phyloP scores from a whole-genome alignment of 352 stramenopile species.

The Phytophthora vignae region DNA sequence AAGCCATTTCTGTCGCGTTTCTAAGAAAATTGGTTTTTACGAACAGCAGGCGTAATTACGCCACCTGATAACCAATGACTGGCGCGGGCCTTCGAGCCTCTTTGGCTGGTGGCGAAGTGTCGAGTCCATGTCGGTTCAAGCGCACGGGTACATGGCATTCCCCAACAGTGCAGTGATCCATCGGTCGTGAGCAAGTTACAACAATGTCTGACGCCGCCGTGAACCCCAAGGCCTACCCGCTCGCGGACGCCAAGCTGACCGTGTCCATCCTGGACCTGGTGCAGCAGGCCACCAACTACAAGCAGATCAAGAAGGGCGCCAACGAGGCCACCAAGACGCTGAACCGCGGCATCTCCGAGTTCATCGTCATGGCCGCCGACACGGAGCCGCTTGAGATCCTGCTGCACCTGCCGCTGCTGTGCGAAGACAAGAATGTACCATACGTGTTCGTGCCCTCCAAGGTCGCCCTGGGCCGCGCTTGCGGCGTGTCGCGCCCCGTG shows the following conservation, averaged over 20 bases:
- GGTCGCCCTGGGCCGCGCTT: slow-evolving; percentile 98
- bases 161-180: slow-evolving; percentile 87
- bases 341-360: slow-evolving; percentile 99
- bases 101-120: slow-evolving; percentile 2
- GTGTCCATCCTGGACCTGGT: slow-evolving; percentile 99
- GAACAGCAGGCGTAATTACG: slow-evolving; percentile 12
- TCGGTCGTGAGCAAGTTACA: slow-evolving; percentile 85
- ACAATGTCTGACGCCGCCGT: slow-evolving; percentile 84
- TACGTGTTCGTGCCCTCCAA: slow-evolving; percentile 97
- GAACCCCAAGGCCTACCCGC: slow-evolving; percentile 97
- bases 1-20: not conserved
- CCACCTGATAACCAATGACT: slow-evolving; percentile 1
- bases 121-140: not conserved
- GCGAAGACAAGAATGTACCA: slow-evolving; percentile 98
- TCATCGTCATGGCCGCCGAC: slow-evolving; percentile 99
- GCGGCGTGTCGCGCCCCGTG: slow-evolving; percentile 98
- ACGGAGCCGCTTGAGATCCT: slow-evolving; percentile 99
- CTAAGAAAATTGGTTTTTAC: not conserved
- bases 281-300: slow-evolving; percentile 99
- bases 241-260: slow-evolving; percentile 98
- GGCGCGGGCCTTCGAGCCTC: not conserved
- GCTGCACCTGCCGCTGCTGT: slow-evolving; percentile 98
- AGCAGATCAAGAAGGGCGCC: slow-evolving; percentile 99
- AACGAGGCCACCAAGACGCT: slow-evolving; percentile 99
- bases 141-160: slow-evolving; percentile 10